These are phyloP conservation scores for Teratosphaeria gauchensis DNA, from an alignment of 2,329 filamentous ascomycete species.

Conservation along the genomic window DNA sequence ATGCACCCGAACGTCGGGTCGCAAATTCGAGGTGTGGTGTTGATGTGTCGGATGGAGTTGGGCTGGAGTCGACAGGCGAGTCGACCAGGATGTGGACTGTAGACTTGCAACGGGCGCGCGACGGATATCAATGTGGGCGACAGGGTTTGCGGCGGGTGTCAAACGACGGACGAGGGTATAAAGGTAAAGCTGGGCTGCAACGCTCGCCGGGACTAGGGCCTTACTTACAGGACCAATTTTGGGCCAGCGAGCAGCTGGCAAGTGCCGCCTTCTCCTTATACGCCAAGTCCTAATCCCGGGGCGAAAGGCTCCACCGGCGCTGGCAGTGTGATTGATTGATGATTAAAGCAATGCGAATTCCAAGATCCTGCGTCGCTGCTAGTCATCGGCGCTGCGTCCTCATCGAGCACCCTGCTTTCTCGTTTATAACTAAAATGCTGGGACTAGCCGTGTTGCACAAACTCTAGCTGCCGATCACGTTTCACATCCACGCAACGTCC, in stretches of 20 bases:
- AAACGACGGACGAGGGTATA: conserved; percentile 3
- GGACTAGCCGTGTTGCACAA: not conserved
- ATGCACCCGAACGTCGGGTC: not conserved
- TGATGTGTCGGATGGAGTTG: not conserved
- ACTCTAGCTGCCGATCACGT: not conserved
- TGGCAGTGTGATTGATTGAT: not conserved
- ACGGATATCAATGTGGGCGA: not conserved
- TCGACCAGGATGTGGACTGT: not conserved
- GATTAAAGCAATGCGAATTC: not conserved
- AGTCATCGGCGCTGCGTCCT: not conserved
- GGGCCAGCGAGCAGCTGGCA: not conserved
- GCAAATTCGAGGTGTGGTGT: not conserved
- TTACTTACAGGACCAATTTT: not conserved
- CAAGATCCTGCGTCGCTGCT: not conserved
- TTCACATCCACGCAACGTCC: not conserved
- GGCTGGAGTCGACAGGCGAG: not conserved
- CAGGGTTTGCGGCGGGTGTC: conserved; percentile 4
- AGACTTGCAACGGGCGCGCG: conserved; percentile 4
- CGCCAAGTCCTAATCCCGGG: not conserved
- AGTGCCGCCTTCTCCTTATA: not conserved
- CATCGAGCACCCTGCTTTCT: not conserved
- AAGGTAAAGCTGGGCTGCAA: conserved; percentile 1
- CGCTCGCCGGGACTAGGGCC: not conserved
- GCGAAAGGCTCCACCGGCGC: not conserved
- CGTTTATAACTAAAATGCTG: not conserved